phyloP scores from a whole-genome alignment of 1,139 yeast species.

The Candida dubliniensis region DNA sequence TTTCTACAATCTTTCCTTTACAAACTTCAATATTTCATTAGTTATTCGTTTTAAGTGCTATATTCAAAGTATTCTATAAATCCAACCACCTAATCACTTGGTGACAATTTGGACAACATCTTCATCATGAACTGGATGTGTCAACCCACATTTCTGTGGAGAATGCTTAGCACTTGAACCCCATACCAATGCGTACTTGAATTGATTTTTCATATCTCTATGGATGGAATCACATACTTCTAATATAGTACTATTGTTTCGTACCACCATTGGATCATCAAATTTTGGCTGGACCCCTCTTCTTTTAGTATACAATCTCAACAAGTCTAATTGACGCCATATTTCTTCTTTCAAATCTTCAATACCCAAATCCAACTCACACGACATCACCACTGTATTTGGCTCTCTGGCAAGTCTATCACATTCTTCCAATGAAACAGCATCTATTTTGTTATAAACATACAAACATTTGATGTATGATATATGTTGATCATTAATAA shows the following conservation, averaged over 20 bases:
- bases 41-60: too few relatives aligned
- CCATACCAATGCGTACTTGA: conserved; percentile 95
- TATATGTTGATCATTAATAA: conserved; percentile 82
- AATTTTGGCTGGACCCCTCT: conserved; percentile 82
- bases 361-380: conserved; percentile 82
- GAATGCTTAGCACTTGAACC: conserved; percentile 94
- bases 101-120: conserved; percentile 92
- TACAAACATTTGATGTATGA: conserved; percentile 89
- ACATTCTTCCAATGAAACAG: conserved; percentile 91
- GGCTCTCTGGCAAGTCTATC: conserved; percentile 91
- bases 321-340: conserved; percentile 82
- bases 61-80: too few relatives aligned
- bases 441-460: conserved; percentile 92
- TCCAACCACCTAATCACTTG: conserved; percentile 39
- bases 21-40: too few relatives aligned
- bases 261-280: conserved; percentile 86
- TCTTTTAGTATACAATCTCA: conserved; percentile 80
- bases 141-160: conserved; percentile 93
- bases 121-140: conserved; percentile 82
- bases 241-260: conserved; percentile 74
- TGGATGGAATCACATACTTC: conserved; percentile 92
- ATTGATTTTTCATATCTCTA: conserved; percentile 86
- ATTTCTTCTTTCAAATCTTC: conserved; percentile 88
- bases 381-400: conserved; percentile 89
- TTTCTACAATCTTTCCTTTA: not conserved